Evolutionary conservation across 306 rosid genomes (phyloP).

Genomic region (Bauhinia variegata): DNA sequence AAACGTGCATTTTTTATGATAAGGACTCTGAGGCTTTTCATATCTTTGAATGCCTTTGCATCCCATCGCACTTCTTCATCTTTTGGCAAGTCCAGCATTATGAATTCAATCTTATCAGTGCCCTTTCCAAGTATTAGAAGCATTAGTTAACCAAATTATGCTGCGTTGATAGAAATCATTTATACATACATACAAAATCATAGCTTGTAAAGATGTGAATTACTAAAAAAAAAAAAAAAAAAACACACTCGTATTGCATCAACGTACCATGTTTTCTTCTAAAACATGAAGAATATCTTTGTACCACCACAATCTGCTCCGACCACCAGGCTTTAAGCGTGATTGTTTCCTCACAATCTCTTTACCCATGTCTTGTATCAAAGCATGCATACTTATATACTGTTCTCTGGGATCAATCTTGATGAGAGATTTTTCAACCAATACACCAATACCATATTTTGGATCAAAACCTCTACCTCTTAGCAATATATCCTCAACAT

Average conservation of each 20-base stretch:
- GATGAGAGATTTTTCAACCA: too few relatives aligned
- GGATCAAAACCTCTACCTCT: too few relatives aligned
- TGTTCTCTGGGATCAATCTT: not conserved
- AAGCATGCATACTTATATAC: constrained; percentile 15
- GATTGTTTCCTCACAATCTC: not conserved
- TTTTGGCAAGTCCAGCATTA: not conserved
- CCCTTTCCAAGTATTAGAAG: not conserved
- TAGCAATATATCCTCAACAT: too few relatives aligned
- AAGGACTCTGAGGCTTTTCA: not conserved
- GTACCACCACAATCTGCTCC: not conserved
- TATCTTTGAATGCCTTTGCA: not conserved
- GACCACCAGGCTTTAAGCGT: not conserved
- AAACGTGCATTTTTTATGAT: not conserved
- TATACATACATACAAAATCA: not conserved
- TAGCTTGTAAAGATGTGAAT: not conserved
- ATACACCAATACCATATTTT: too few relatives aligned
- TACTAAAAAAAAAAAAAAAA: not conserved
- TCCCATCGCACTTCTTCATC: not conserved
- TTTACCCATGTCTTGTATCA: not conserved
- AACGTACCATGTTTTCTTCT: not conserved
- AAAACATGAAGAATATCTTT: not conserved
- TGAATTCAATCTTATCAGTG: not conserved
- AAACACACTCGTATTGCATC: too few relatives aligned
- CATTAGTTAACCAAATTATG: not conserved
- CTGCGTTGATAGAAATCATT: not conserved